A percentile compares a stretch with the other conserved stretches of the same genome.
These are phyloP conservation scores for Clohesyomyces aquaticus DNA, from an alignment of 495 filamentous ascomycete species.

Conservation along the genomic window DNA sequence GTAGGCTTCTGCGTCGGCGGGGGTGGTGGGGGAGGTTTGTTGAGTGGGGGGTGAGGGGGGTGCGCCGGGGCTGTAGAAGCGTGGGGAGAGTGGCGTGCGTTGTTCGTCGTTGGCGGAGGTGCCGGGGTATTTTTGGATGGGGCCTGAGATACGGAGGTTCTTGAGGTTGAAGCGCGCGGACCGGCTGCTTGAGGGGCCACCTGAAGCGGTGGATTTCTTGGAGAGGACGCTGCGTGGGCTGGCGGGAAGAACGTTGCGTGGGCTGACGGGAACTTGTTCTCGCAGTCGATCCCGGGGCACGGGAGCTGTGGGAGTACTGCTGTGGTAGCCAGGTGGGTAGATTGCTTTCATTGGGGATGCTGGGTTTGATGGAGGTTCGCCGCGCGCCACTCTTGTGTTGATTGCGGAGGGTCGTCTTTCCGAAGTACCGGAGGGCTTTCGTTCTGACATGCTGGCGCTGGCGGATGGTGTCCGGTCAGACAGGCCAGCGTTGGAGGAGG, in stretches of 20 bases:
- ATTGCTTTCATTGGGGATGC: slow-evolving; percentile 45
- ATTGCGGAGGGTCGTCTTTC: slow-evolving; percentile 22
- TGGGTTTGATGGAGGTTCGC: slow-evolving; percentile 29
- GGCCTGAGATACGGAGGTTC: slow-evolving; percentile 62
- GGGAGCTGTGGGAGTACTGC: slow-evolving; percentile 30
- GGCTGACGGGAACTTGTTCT: slow-evolving; percentile 25
- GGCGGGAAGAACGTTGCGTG: slow-evolving; percentile 36
- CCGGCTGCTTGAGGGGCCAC: slow-evolving; percentile 52
- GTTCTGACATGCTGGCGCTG: no score
- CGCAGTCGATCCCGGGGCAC: slow-evolving; percentile 23
- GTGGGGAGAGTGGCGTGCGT: slow-evolving; percentile 61
- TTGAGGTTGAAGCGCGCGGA: slow-evolving; percentile 51
- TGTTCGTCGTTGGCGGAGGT: slow-evolving; percentile 52
- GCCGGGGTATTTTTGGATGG: slow-evolving; percentile 57
- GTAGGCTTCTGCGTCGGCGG: slow-evolving; percentile 33
- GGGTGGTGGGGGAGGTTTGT: slow-evolving; percentile 37
- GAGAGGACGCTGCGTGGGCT: slow-evolving; percentile 39
- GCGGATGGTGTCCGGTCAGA: no score
- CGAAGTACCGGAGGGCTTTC: no score
- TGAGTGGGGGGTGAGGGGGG: slow-evolving; percentile 53
- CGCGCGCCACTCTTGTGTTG: slow-evolving; percentile 15
- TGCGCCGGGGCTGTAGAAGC: slow-evolving; percentile 61
- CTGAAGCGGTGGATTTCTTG: slow-evolving; percentile 40
- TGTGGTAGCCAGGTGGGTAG: slow-evolving; percentile 47
- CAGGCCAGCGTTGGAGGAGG: no score